Evolutionary conservation across 1,139 yeast genomes (phyloP), one percentile per base, ranked within the genome.

Genomic region (Pichia sp.): DNA sequence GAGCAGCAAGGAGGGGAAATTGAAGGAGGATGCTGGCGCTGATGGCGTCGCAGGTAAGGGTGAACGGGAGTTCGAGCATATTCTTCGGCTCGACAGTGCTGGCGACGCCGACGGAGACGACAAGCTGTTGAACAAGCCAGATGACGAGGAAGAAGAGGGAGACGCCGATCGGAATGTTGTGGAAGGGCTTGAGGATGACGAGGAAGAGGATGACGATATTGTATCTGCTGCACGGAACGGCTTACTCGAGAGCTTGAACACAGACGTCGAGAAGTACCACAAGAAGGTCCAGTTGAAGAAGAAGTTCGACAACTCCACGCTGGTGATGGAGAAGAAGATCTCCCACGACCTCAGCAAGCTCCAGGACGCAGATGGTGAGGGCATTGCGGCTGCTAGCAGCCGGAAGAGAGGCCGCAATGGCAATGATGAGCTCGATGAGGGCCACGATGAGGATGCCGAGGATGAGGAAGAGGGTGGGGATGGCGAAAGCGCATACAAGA

Each of bases 191-290:
- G 47, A 19, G 13, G 26, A 45, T 19, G 52, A 41, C 12, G 44
- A 45, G 18, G 34, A 46, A 18, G 47, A 47, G 13, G 50, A 23
- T n/a, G 54, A 45, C 19, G 50, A 28, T 19, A 50, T 56, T 6
- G 47, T n/a, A 5, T 21, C 23, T 3, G 25, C 21, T 8, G 37
- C 45, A 4, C 41, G 50, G 13, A 46, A 37, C 16, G 47, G 53
- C n/a, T 49, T 62, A 28, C 51, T 64, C 12, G 60, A 58, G 1
- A 57, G 58, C 44, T 55, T 64, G 18, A 58, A 58, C 16, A 61
- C 57, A 22, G 67, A 64, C 46, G 59, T 64, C 10, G 65, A 62
- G 36, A 52, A 60, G 25, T 64, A 64, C 40, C 66, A 63, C 44
- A 61, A 60, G 46, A 61, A 64, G 41, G 66, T 64, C 9, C 62